phyloP scores from a whole-genome alignment of 306 rosid species.

The Prunus dulcis region DNA sequence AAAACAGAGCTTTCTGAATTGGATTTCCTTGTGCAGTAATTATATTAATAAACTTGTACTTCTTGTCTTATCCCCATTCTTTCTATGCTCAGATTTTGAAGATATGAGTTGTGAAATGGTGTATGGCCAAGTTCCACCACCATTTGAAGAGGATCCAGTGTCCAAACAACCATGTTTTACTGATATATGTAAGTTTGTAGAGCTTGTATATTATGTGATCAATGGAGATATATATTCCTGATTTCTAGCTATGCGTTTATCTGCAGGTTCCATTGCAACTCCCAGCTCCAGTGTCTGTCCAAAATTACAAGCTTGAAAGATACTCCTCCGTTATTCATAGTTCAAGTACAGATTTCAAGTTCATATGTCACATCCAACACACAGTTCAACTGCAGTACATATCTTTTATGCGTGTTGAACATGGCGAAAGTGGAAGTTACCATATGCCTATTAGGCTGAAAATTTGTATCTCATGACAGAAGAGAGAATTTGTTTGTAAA shows the following conservation, averaged over 20 bases:
- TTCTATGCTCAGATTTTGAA: constrained; percentile 56
- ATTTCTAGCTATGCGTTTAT: constrained; percentile 18
- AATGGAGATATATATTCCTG: constrained; percentile 11
- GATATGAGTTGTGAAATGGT: constrained; percentile 98
- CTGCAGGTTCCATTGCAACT: constrained; percentile 72
- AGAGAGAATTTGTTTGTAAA: background rate
- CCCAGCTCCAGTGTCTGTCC: constrained; percentile 56
- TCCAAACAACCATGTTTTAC: constrained; percentile 80
- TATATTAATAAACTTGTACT: too few relatives aligned
- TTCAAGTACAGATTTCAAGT: background rate
- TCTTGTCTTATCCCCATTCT: too few relatives aligned
- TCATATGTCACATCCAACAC: background rate
- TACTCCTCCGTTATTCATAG: constrained; percentile 3
- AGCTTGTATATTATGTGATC: background rate
- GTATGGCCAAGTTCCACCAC: constrained; percentile 80
- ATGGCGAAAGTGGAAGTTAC: background rate
- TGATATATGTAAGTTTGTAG: constrained; percentile 55
- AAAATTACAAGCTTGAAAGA: constrained; percentile 62
- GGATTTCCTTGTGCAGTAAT: constrained; percentile 4
- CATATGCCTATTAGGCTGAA: background rate
- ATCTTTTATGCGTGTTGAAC: background rate
- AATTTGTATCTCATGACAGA: background rate
- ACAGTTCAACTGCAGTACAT: constrained; percentile 5
- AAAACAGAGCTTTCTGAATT: background rate
- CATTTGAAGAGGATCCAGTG: constrained; percentile 84